Evolutionary conservation across 352 stramenopile genomes (phyloP), one percentile per base, ranked within the genome.

Genomic region (Phytophthora fragariae): DNA sequence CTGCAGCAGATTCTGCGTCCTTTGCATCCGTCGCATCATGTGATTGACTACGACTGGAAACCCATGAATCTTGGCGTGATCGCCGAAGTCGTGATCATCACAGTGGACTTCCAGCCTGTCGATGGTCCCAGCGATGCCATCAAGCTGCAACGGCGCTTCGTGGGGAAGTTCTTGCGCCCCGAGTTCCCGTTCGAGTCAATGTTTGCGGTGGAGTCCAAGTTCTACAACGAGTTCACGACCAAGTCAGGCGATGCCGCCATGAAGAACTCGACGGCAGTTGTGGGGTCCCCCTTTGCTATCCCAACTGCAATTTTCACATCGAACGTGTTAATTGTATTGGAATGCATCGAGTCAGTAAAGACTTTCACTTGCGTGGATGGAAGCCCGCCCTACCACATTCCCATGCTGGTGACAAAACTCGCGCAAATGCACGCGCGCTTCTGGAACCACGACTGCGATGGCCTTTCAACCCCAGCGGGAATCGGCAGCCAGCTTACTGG

Each of bases 161-260:
- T 95, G 44, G 85, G 83, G 44, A 95, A 95, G 71, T 95, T 94
- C 52, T 62, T 92, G 63, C 85, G 89, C 0, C 84, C 84, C 4
- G 89, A 95, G 64, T 91, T 95, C 66, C 86, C 89, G 12, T 90
- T 95, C 47, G 84, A 94, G 70, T 82, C 73, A 19, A 95, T 95
- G 89, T 95, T 95, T 54, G 64, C 68, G 8, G 85, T 95, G 52
- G 89, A 95, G 60, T 92, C 84, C 35, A 89, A 74, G 21, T 93
- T 95, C 68, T 95, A 95, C 76, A 70, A 73, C 27, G 33, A 76
- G 9, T 89, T 92, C 68, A 65, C 63, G 10, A 62, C 50, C 8
- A 70, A 74, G 10, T 24, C 35, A 67, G 68, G 50, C 5, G 52
- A 79, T 21, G 24, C 59, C 5, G 52, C 49, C 12, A 71, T 70